These are phyloP conservation scores for Fusarium pseudograminearum DNA, from an alignment of 2,329 filamentous ascomycete genomes.

Conservation along the genomic window DNA sequence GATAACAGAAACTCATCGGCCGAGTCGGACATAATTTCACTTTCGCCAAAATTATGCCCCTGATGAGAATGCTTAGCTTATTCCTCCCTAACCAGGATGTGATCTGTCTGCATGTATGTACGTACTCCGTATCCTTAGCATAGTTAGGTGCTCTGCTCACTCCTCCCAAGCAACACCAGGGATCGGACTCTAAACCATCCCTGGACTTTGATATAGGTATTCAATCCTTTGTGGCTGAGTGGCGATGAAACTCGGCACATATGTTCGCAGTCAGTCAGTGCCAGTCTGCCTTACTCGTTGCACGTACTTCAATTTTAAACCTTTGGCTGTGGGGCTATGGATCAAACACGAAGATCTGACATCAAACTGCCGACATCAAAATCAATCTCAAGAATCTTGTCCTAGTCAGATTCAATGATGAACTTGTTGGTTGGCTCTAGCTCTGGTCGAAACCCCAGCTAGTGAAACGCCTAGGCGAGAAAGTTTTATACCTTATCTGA, in stretches of 20 bases:
- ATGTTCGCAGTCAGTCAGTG: neutral
- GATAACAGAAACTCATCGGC: neutral
- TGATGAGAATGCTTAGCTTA: constrained; percentile 16
- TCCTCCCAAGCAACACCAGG: neutral
- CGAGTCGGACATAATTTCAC: constrained; percentile 21
- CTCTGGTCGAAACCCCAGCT: neutral
- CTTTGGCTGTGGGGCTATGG: constrained; percentile 15
- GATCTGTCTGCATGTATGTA: constrained; percentile 7
- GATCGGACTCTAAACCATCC: neutral
- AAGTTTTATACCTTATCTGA: constrained; percentile 16
- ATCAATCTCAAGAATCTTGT: neutral
- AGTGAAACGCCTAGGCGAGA: constrained; percentile 9
- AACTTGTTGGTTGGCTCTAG: neutral
- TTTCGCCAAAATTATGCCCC: constrained; percentile 6
- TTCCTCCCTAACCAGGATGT: constrained; percentile 15
- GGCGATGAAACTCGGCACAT: constrained; percentile 6
- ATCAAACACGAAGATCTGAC: constrained; percentile 23
- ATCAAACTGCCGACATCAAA: constrained; percentile 10
- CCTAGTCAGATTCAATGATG: neutral
- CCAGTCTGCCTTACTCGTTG: constrained; percentile 22
- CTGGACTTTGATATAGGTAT: constrained; percentile 9
- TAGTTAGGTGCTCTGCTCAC: neutral
- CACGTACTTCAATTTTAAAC: constrained; percentile 19
- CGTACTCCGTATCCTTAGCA: neutral
- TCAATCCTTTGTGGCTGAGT: constrained; percentile 25